A percentile compares a stretch with the other conserved stretches of the same genome.
Conservation (phyloP, 495 filamentous ascomycete species). For the Tuber calosporum region DNA sequence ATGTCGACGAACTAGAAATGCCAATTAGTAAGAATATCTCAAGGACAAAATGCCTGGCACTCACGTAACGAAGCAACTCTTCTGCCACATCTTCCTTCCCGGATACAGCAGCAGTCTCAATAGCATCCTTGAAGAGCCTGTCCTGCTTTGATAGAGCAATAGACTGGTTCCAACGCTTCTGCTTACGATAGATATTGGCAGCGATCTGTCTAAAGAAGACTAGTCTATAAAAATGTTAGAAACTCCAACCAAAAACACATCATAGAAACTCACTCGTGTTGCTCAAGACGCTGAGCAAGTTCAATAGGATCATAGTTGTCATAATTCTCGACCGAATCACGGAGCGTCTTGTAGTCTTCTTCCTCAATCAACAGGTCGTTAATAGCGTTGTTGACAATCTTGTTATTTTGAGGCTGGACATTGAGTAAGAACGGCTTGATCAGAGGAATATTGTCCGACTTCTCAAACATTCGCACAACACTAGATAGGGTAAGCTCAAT, state of each 20-base stretch:
- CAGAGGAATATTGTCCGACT: conserved; percentile 94
- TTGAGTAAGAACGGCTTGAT: conserved; percentile 99
- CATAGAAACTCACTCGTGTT: conserved; percentile 57
- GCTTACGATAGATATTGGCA: conserved; percentile 97
- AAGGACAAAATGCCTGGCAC: conserved; percentile 44
- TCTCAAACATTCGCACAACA: conserved; percentile 95
- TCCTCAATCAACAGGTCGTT: conserved; percentile 98
- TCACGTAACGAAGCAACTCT: conserved; percentile 91
- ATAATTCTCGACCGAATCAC: conserved; percentile 95
- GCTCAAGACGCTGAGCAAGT: conserved; percentile 88
- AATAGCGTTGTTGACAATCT: conserved; percentile 93
- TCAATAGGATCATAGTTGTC: conserved; percentile 98
- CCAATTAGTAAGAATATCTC: conserved; percentile 24
- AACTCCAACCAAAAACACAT: conserved; percentile 9
- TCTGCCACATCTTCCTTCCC: conserved; percentile 85
- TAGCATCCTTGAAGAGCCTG: conserved; percentile 99
- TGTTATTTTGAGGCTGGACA: conserved; percentile 96
- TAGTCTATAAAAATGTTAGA: conserved; percentile 46
- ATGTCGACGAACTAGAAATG: conserved; percentile 89
- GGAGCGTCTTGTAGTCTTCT: conserved; percentile 97
- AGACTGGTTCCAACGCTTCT: conserved; percentile 99
- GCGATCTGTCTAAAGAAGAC: conserved; percentile 99
- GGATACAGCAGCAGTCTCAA: conserved; percentile 96
- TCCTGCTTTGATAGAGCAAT: conserved; percentile 97
- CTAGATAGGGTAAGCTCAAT: conserved; percentile 17